Conservation (phyloP, 805 yeast species). For the Wickerhamomyces silvicola region DNA sequence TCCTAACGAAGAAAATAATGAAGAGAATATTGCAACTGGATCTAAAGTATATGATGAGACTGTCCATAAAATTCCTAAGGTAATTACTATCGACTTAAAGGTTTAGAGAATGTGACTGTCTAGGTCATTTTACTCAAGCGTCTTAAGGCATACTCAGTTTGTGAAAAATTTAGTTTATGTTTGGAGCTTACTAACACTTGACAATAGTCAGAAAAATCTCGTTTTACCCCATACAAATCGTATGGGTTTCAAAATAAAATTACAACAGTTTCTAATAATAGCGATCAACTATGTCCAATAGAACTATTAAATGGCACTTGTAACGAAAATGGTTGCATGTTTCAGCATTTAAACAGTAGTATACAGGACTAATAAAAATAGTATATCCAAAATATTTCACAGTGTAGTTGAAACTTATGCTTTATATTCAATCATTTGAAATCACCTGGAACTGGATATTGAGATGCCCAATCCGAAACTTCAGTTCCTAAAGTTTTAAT, state of each 20-base stretch:
- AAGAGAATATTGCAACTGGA: background rate
- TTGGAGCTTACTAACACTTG: slow-evolving; percentile 17
- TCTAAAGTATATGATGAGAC: slow-evolving; percentile 12
- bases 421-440: slow-evolving; percentile 15
- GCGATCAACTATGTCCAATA: slow-evolving; percentile 17
- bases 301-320: slow-evolving; percentile 18
- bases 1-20: background rate
- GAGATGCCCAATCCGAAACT: slow-evolving; percentile 64
- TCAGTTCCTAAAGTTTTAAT: slow-evolving; percentile 58
- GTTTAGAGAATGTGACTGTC: background rate
- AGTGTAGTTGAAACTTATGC: no score
- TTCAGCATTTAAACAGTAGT: slow-evolving; percentile 17
- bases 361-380: no score
- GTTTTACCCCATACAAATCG: slow-evolving; percentile 20
- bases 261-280: background rate
- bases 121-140: background rate
- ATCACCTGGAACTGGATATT: slow-evolving; percentile 89
- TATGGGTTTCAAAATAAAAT: slow-evolving; percentile 6
- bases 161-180: background rate
- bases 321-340: slow-evolving; percentile 15
- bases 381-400: no score
- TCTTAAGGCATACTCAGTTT: no score
- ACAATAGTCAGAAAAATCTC: slow-evolving; percentile 11
- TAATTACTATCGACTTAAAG: slow-evolving; percentile 10
- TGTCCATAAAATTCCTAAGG: slow-evolving; percentile 21